phyloP scores from a whole-genome alignment of 352 stramenopile genomes.

The Phytopythium sindhum region DNA sequence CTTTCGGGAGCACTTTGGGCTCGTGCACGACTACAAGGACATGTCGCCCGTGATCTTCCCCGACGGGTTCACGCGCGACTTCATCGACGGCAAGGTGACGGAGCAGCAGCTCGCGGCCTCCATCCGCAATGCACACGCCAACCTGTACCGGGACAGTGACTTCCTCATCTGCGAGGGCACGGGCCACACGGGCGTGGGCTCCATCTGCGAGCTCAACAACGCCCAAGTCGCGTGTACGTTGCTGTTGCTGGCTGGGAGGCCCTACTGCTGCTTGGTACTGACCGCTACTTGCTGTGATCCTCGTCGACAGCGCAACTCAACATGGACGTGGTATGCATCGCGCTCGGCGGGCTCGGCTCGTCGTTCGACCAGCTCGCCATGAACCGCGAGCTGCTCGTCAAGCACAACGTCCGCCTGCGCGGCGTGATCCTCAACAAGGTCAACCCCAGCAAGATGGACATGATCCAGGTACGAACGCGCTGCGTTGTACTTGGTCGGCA shows the following conservation, averaged over 20 bases:
- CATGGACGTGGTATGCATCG: conserved; percentile 81
- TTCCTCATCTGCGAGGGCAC: conserved; percentile 96
- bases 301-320: conserved; percentile 50
- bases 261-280: background rate
- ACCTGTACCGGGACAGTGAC: conserved; percentile 84
- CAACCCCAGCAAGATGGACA: conserved; percentile 87
- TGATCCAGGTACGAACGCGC: conserved; percentile 65
- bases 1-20: conserved; percentile 95
- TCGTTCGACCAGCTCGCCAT: conserved; percentile 86
- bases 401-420: conserved; percentile 71
- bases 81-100: conserved; percentile 95
- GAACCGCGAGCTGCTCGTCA: conserved; percentile 79
- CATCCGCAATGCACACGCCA: conserved; percentile 80
- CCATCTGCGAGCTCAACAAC: conserved; percentile 90
- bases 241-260: too few species aligned
- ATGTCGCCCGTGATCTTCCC: conserved; percentile 98
- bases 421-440: conserved; percentile 89
- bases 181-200: conserved; percentile 88
- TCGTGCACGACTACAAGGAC: conserved; percentile 95
- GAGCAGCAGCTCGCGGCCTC: conserved; percentile 68
- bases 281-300: background rate
- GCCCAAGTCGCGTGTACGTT: conserved; percentile 77
- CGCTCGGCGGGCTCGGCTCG: conserved; percentile 72
- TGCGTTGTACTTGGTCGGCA: background rate
- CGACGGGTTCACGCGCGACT: conserved; percentile 95